These are phyloP conservation scores for Rhodotorula diobovata DNA, from an alignment of 768 basidiomycete species.

Conservation along the genomic window DNA sequence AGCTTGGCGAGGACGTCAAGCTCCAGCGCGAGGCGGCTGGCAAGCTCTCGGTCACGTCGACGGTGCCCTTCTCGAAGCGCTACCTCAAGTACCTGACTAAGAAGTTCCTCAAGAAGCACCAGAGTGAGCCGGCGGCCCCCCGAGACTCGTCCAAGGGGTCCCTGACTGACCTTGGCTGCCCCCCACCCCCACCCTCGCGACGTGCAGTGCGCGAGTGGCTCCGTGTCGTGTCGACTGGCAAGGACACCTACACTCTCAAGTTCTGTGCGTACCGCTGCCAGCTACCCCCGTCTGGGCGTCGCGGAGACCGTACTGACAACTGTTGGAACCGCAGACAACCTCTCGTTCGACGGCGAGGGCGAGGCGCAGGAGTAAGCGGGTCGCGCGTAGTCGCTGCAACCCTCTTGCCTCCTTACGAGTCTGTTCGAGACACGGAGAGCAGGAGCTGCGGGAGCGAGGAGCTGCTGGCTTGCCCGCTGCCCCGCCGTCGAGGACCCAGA, in stretches of 20 bases:
- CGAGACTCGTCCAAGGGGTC: background rate
- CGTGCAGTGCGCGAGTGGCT: slow-evolving; percentile 81
- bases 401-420: too few relatives aligned
- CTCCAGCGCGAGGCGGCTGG: slow-evolving; percentile 76
- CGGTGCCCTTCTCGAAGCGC: slow-evolving; percentile 84
- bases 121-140: slow-evolving; percentile 51
- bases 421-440: too few relatives aligned
- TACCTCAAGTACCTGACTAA: slow-evolving; percentile 99
- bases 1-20: slow-evolving; percentile 83
- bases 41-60: slow-evolving; percentile 78
- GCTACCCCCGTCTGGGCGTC: background rate
- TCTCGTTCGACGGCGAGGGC: slow-evolving; percentile 53
- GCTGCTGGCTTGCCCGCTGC: too few relatives aligned
- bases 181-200: background rate
- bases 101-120: slow-evolving; percentile 64
- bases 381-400: too few relatives aligned
- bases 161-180: too few relatives aligned
- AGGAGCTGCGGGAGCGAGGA: too few relatives aligned
- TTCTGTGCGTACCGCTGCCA: slow-evolving; percentile 44
- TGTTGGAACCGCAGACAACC: slow-evolving; percentile 55
- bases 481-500: too few relatives aligned
- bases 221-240: slow-evolving; percentile 88
- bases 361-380: slow-evolving; percentile 50
- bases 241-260: slow-evolving; percentile 87
- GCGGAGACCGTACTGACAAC: background rate